Evolutionary conservation across 2,329 filamentous ascomycete species (phyloP), one percentile per base, ranked within the genome.

Genomic region (Septoria linicola): DNA sequence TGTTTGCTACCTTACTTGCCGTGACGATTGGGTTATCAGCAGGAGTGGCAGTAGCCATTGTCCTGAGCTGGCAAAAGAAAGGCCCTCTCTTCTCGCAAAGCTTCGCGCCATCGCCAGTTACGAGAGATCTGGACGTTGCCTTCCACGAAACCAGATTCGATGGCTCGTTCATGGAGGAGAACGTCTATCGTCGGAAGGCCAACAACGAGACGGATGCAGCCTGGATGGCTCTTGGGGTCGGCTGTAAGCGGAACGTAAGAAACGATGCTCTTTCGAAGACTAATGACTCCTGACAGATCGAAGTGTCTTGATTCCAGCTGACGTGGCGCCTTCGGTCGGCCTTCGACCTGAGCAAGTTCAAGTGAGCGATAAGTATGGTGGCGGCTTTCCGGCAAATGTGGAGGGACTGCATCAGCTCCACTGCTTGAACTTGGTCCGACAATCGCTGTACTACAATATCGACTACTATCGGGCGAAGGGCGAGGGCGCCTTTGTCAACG

Each of bases 381-480:
- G 80, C 20, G 81, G 81, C 0, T 84, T 75, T 63, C 68, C 78
- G 2, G 79, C 78, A 14, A 81, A 82, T 30, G 75, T 82, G 1
- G 78, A 81, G 62, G 79, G 78, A 3, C 67, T 81, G 64, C 78
- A 81, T 59, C 78, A 81, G 51, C 63, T 81, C 8, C 79, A 84
- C 62, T 85, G 82, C 55, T 60, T 84, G 37, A 82, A 85, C 50
- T 72, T 85, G 4, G 63, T 85, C 4, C 77, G 82, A 2, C 78
- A 84, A 61, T 70, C 77, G 0, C 67, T 83, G 1, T 80, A 78
- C 62, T 84, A 78, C 70, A 85, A 84, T 61, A 80, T 79, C 51
- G 73, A 79, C 14, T 78, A 83, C 61, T 85, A 85, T 65, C 73
- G 74, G 53, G 63, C 63, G 0, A 60, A 75, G 20, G 76, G 77